Evolutionary conservation across 169 alveolate species (phyloP), one percentile per base, ranked within the genome.

Genomic region (Eimeria acervulina): DNA sequence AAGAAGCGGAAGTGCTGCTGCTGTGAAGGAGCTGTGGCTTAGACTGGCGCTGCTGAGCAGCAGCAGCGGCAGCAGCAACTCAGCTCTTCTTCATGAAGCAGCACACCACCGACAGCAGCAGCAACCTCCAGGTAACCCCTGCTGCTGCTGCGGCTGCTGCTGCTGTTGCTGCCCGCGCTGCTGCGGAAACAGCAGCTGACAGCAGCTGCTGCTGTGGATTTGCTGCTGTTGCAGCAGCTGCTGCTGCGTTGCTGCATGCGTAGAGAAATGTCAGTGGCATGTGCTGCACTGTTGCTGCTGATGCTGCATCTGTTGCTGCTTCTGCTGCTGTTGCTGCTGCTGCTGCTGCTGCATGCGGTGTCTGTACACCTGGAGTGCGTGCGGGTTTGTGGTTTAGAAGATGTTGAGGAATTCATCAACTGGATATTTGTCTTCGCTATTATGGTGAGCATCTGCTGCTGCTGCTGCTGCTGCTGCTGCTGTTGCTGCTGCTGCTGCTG

Each of bases 361-460:
- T 78, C 55, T 78, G 89, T 78, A 78, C 89, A 78, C 44, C 89
- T 44, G 31, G 33, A 21, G 2, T 42, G 89, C 89, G 23, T 78
- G 89, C 66, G 85, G 15, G 31, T 38, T 78, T 36, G 15, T 42
- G 61, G 21, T 55, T 28, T 66, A 76, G 95, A 76, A n/a, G 95
- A 91, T 17, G 74, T 72, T 1, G 90, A 83, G 42, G 90, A 91
- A 61, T 72, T 91, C 44, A 59, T 91, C 52, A 72, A 72, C n/a
- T 91, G 95, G 95, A 28, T 91, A 47, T 74, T 91, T 90, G 59
- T 91, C 61, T 74, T 91, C 23, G 95, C 59, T 13, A 88, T 91
- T 90, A 72, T 91, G 80, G 95, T 52, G 33, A 52, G 95, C 63
- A 8, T 42, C 31, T 38, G 66, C 55, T 47, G 55, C 55, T 47